These are phyloP conservation scores for Lactuca saligna DNA, from an alignment of 129 eudicot species.

Conservation along the genomic window DNA sequence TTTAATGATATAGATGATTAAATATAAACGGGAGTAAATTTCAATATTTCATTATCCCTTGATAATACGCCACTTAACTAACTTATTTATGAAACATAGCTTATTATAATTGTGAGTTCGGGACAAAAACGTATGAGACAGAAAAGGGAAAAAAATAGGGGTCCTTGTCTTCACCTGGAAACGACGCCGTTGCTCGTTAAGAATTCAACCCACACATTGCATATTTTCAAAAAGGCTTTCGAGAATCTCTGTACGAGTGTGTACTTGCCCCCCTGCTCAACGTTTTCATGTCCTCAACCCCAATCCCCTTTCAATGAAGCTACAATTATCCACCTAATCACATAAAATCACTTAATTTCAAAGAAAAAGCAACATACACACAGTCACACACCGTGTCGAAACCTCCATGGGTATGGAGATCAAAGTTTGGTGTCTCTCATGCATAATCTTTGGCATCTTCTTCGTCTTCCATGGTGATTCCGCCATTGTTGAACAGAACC, in stretches of 20 bases:
- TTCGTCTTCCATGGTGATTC: background rate
- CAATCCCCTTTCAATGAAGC: background rate
- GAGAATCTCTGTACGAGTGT: constrained; percentile 18
- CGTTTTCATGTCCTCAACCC: constrained; percentile 1
- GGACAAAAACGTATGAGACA: no score
- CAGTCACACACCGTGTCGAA: background rate
- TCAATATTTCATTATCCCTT: no score
- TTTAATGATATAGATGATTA: no score
- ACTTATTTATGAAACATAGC: no score
- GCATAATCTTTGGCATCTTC: constrained; percentile 1
- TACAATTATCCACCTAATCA: constrained; percentile 16
- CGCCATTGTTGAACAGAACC: constrained; percentile 11
- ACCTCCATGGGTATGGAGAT: constrained; percentile 6
- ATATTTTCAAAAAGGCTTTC: constrained; percentile 7
- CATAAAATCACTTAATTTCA: background rate
- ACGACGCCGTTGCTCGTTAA: constrained; percentile 1
- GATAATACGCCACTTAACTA: no score
- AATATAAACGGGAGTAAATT: no score
- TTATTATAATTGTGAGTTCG: no score
- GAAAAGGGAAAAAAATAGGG: background rate
- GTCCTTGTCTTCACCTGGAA: background rate
- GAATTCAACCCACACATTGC: constrained; percentile 2
- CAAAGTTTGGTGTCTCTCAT: background rate
- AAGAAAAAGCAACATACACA: background rate
- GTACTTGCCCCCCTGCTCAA: constrained; percentile 3